Percentiles rank a stretch among this genome's conserved stretches.
Conservation (phyloP, 148 eudicot genomes). For the Suaeda aralocaspica region DNA sequence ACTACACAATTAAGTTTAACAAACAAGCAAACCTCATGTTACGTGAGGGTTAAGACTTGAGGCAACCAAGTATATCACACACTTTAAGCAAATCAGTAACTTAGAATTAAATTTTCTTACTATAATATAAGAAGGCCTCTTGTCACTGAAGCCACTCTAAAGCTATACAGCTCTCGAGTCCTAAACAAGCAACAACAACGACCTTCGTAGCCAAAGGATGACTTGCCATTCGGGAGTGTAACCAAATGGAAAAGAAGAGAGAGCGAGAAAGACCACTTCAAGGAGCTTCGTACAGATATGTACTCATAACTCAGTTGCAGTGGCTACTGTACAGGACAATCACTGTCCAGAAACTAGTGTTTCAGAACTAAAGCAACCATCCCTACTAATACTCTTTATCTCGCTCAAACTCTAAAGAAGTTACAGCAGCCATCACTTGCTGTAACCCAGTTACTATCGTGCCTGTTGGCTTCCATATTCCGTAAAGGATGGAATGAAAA, state of each 20-base stretch:
- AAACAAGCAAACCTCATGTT: not conserved
- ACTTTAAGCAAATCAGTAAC: not conserved
- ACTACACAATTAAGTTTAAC: not conserved
- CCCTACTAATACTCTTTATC: slow-evolving; percentile 13
- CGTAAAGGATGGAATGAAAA: slow-evolving; percentile 31
- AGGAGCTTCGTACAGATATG: slow-evolving; percentile 2
- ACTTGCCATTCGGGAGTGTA: slow-evolving; percentile 34
- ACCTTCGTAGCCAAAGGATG: slow-evolving; percentile 39
- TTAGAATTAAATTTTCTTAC: not conserved
- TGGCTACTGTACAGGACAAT: slow-evolving; percentile 18
- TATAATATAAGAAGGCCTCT: slow-evolving; percentile 27
- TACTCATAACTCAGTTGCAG: slow-evolving; percentile 2
- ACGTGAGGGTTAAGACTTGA: no score
- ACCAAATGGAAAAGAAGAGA: slow-evolving; percentile 21
- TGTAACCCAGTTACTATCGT: slow-evolving; percentile 27
- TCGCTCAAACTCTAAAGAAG: slow-evolving; percentile 31
- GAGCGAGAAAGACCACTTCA: slow-evolving; percentile 10
- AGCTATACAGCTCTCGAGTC: slow-evolving; percentile 18
- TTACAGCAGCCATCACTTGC: slow-evolving; percentile 34
- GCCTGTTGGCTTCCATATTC: slow-evolving; percentile 22
- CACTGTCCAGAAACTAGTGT: not conserved
- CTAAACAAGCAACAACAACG: slow-evolving; percentile 11
- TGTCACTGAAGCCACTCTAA: slow-evolving; percentile 25
- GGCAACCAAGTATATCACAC: not conserved
- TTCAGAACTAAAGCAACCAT: slow-evolving; percentile 16